Base-by-base conservation (phyloP, 805 yeast species). In the Starmerella riodocensis region DNA sequence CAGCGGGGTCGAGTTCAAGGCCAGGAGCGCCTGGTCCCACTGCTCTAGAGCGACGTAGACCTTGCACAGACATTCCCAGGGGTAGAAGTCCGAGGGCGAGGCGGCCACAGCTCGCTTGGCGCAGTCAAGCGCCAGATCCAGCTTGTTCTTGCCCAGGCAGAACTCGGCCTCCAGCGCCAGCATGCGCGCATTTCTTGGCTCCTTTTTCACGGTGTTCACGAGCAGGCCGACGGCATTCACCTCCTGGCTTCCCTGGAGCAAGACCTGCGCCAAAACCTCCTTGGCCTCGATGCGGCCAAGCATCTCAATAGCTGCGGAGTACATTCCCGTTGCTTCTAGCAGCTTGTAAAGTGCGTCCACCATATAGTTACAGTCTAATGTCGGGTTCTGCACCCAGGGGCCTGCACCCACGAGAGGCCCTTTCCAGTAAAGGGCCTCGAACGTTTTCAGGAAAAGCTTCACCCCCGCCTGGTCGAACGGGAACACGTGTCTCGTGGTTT, bases 401-500 rank as follows among this genome's bases (percentile, higher is more conserved):
- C 66, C 66, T 39, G 75, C 67, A 3, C 94, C 94, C 34, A 79
- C 55, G 43, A 66, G 70, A 18, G 73, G 67, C 12, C 94, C 94
- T 25, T 70, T 68, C 49, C 62, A 63, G 54, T 78, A 84, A 42
- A 84, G 66, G 37, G 60, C 55, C 56, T 77, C 84, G 55, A 80
- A 80, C 1, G 76, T 81, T 18, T 62, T 61, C 38, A 82, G 56
- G 54, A 83, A 83, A 37, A 60, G 57, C 39, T 62, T 61, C 2
- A 78, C 74, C 12, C 66, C 59, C 23, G 63, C 67, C 8, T 63
- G 60, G 61, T 21, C 66, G 54, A 44, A 91, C 70, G 4, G 96
- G 96, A 51, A 84, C 41, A 83, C 66, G 43, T 78, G 74, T 48
- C 94, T 71, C 28, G 91, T 78, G 55, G 86, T 94, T 8, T 85